Conservation (phyloP, 2,329 filamentous ascomycete genomes). For the Epichloe baconii region DNA sequence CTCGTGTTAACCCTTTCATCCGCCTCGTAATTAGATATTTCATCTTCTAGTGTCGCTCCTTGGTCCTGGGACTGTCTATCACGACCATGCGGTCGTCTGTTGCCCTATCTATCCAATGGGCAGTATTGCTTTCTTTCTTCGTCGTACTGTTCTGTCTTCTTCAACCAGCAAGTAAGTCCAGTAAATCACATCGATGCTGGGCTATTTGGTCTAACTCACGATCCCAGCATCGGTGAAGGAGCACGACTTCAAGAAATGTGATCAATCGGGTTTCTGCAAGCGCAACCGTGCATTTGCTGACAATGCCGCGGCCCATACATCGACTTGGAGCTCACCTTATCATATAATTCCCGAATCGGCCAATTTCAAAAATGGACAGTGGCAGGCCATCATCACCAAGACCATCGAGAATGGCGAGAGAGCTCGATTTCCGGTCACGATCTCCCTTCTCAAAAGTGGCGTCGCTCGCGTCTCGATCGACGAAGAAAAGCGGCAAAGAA, state of each 20-base stretch:
- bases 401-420: constrained; percentile 52
- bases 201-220: not conserved
- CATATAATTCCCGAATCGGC: constrained; percentile 58
- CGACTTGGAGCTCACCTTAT: constrained; percentile 71
- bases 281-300: constrained; percentile 88
- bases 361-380: constrained; percentile 63
- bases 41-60: not conserved
- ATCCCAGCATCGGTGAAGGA: constrained; percentile 71
- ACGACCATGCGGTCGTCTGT: constrained; percentile 36
- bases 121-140: constrained; percentile 47
- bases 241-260: constrained; percentile 92
- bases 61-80: constrained; percentile 9
- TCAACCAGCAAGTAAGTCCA: constrained; percentile 48
- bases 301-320: constrained; percentile 48
- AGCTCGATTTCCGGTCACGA: constrained; percentile 66
- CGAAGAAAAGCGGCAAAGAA: constrained; percentile 79
- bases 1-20: constrained; percentile 1
- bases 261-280: constrained; percentile 93
- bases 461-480: constrained; percentile 79
- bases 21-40: not conserved
- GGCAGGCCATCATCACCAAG: constrained; percentile 75
- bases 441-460: constrained; percentile 84
- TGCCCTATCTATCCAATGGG: constrained; percentile 49
- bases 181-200: not conserved
- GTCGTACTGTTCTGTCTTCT: constrained; percentile 46